Percentiles rank a stretch among this genome's conserved stretches.
These are phyloP conservation scores for Lachnellula subtilissima DNA, from an alignment of 2,329 filamentous ascomycete genomes.

Conservation along the genomic window DNA sequence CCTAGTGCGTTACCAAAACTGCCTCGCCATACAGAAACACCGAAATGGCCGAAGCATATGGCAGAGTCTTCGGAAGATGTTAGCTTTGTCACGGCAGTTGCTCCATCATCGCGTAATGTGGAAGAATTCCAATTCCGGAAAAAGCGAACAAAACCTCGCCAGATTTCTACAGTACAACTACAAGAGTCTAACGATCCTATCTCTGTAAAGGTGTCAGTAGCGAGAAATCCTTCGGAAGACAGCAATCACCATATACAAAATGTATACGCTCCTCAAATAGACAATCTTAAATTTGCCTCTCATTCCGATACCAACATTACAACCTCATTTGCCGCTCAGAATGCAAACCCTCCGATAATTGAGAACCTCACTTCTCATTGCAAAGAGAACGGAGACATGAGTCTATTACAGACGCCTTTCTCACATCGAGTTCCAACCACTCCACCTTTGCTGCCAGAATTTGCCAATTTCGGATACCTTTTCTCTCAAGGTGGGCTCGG, in stretches of 20 bases:
- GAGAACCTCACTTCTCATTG: not conserved
- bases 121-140: constrained; percentile 28
- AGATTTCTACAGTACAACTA: not conserved
- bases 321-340: not conserved
- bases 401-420: not conserved
- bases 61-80: constrained; percentile 3
- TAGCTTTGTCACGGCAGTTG: constrained; percentile 28
- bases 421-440: not conserved
- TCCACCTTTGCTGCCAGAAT: not conserved
- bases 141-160: constrained; percentile 10
- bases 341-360: not conserved
- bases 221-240: not conserved
- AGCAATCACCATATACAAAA: too few relatives aligned
- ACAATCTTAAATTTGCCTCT: not conserved
- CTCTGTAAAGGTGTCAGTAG: not conserved
- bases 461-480: not conserved
- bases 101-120: constrained; percentile 27
- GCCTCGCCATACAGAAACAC: not conserved
- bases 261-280: not conserved
- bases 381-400: not conserved
- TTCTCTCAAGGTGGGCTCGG: not conserved
- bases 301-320: not conserved
- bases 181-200: not conserved
- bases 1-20: not conserved
- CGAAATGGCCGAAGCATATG: not conserved